phyloP scores from a whole-genome alignment of 2,329 filamentous ascomycete species.

The Proliferodiscus dingleyae region DNA sequence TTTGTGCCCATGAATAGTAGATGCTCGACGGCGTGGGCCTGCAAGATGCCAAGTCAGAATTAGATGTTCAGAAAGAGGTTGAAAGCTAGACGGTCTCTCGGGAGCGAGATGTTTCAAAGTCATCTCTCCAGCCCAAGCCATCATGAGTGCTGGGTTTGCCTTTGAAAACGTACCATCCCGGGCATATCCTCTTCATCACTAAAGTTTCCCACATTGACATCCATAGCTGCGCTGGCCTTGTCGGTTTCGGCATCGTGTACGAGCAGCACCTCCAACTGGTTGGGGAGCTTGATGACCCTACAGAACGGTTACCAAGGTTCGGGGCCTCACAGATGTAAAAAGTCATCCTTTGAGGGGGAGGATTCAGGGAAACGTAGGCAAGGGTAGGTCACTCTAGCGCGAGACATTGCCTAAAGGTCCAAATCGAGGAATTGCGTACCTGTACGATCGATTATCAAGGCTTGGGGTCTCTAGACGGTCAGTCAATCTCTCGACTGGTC shows the following conservation, averaged over 20 bases:
- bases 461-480: slow-evolving; percentile 76
- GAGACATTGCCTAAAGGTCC: no score
- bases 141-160: slow-evolving; percentile 68
- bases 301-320: slow-evolving; percentile 78
- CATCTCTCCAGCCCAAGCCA: no score
- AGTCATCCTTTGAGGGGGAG: no score
- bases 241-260: slow-evolving; percentile 94
- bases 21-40: slow-evolving; percentile 89
- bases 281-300: slow-evolving; percentile 79
- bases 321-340: no score
- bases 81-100: no score
- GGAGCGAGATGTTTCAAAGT: no score
- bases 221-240: slow-evolving; percentile 91
- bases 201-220: slow-evolving; percentile 95
- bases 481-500: slow-evolving; percentile 44
- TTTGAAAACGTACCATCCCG: slow-evolving; percentile 78
- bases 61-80: slow-evolving; percentile 30
- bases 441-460: slow-evolving; percentile 83
- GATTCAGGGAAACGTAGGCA: no score
- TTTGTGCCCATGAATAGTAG: slow-evolving; percentile 98
- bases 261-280: slow-evolving; percentile 83
- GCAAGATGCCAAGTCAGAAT: neutral
- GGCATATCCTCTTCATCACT: slow-evolving; percentile 88
- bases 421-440: no score
- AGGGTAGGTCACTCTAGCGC: no score